Base-by-base conservation (phyloP, 768 basidiomycete genomes). In the Jaapia argillacea region DNA sequence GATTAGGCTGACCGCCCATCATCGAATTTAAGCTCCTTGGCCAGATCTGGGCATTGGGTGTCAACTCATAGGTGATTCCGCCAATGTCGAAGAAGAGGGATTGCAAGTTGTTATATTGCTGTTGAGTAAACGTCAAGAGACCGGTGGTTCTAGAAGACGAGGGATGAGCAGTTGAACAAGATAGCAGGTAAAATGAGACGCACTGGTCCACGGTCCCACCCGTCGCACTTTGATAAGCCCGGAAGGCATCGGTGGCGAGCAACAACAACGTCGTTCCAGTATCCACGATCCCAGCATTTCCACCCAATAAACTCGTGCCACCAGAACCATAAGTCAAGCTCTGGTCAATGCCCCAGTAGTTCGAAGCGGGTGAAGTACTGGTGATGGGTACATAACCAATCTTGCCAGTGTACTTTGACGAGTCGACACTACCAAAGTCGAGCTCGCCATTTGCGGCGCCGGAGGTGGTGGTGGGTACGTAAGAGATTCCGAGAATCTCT, bases 31-130 rank as follows among this genome's bases (percentile, higher is more conserved):
- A 63, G 3, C 64, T 53, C 38, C 77, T 73, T 1, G 80, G 81
- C 78, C 80, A 84, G 48, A 79, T 75, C 66, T 85, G 81, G 3
- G 77, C 80, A 51, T 81, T 78, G 13, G 75, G 55, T 2, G 74
- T 77, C 44, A 84, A 50, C 56, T 75, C 73, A 51, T 68, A 79
- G 6, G 68, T 69, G 13, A 59, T 60, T 71, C 76, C 46, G 36
- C 38, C 73, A 40, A 81, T 74, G 26, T 57, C 52, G 58, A 81
- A 77, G 62, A 67, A 67, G 23, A 81, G 45, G 54, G 66, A 72
- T 57, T 77, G 49, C 48, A 81, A 57, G 12, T 67, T 61, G 2
- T 56, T 33, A 46, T 71, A 77, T 55, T 80, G 74, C 10, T 48
- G 47, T 28, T 67, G 56, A 0, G 74, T 74, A 52, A 81, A 58